Base-by-base conservation (phyloP, 73 alveolate genomes). In the Paramecium sexaurelia region DNA sequence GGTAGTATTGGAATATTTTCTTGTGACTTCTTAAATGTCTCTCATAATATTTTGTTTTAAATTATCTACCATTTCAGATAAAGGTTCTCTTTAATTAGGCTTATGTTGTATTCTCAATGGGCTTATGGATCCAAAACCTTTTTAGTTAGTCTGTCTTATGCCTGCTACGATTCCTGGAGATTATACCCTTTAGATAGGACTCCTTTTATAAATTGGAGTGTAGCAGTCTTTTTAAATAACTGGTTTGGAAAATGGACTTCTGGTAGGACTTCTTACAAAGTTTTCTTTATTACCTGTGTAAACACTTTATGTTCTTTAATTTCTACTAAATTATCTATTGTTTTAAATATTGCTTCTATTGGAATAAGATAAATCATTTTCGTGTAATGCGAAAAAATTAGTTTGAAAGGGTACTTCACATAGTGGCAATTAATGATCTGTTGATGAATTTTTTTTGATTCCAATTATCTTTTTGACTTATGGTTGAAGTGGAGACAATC, bases 351-450 rank as follows among this genome's bases (percentile, higher is more conserved):
- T 78, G 90, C 90, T 43, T 45, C 90, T 78, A 41, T 78, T 78
- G 37, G 75, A 41, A 39, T 73, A 73, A 29, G 87, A 35, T 1
- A 73, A 36, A 37, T 73, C 87, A 39, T 39, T 36, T 35, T 73
- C 87, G 17, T 73, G 57, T 73, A 33, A 73, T 5, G 87, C 55
- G 9, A 73, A 73, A 20, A 73, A 36, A 35, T 73, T 73, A 2
- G 87, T 73, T 73, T 33, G 56, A 73, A 73, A 73, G 19, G 87
- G 87, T n/a, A 73, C 87, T 73, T 73, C 87, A 39, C 87, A 73
- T 0, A 73, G 43, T 32, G 87, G 87, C 15, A 36, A 73, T 73
- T 73, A 35, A 37, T 36, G 83, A 29, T 61, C 83, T 2, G 83
- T 61, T 26, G 83, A 61, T 26, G 83, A 61, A 61, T 61, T 61